A percentile compares a stretch with the other conserved stretches of the same genome.
Conservation (phyloP, 805 yeast species). For the Komagataella pastoris region DNA sequence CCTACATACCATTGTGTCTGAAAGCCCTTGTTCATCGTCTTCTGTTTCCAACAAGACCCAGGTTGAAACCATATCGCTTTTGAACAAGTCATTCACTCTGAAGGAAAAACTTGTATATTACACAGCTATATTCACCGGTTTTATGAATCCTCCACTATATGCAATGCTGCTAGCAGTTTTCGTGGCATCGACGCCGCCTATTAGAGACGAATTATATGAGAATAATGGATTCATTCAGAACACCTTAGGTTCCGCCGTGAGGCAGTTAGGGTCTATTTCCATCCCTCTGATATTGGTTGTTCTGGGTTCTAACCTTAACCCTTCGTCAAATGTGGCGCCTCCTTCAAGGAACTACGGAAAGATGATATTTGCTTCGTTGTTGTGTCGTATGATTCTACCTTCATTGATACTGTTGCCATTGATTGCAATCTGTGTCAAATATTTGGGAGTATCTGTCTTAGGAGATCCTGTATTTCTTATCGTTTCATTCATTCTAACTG, state of each 20-base stretch:
- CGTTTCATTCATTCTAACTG: slow-evolving; percentile 62
- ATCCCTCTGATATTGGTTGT: slow-evolving; percentile 68
- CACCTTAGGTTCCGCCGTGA: slow-evolving; percentile 50
- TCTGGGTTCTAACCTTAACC: slow-evolving; percentile 66
- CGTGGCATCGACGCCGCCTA: slow-evolving; percentile 51
- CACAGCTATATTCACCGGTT: slow-evolving; percentile 15
- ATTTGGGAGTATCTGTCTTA: slow-evolving; percentile 49
- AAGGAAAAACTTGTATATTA: not conserved
- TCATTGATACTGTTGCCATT: slow-evolving; percentile 55
- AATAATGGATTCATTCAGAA: slow-evolving; percentile 49
- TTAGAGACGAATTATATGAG: slow-evolving; percentile 45
- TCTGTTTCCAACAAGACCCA: not conserved
- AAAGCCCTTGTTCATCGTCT: not conserved
- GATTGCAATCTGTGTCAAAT: slow-evolving; percentile 51
- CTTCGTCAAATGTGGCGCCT: slow-evolving; percentile 55
- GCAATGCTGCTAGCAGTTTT: slow-evolving; percentile 60
- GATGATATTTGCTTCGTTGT: slow-evolving; percentile 52
- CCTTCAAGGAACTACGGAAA: slow-evolving; percentile 48
- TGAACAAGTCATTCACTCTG: not conserved
- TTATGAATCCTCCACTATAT: slow-evolving; percentile 76
- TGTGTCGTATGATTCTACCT: slow-evolving; percentile 71
- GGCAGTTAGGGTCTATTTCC: slow-evolving; percentile 59
- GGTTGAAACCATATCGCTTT: not conserved
- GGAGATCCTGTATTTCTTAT: slow-evolving; percentile 75
- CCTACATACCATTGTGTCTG: not conserved